Percentiles rank a stretch among this genome's conserved stretches.
These are phyloP conservation scores for Pichia phayaonensis DNA, from an alignment of 805 yeast species.

Conservation along the genomic window DNA sequence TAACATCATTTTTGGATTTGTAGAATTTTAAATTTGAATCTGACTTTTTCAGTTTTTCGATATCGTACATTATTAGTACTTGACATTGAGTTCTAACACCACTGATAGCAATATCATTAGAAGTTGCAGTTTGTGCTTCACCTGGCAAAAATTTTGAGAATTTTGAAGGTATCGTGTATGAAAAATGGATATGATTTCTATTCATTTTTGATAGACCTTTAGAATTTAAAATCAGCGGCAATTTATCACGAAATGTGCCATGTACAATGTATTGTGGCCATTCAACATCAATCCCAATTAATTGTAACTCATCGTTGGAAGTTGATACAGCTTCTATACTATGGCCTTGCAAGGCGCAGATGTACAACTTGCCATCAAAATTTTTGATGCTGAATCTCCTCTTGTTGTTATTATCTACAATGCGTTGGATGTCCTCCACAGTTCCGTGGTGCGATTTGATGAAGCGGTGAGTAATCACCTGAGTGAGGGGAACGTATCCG, in stretches of 20 bases:
- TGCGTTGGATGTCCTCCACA: conserved; percentile 45
- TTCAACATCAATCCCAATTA: conserved; percentile 18
- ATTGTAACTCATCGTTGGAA: conserved; percentile 25
- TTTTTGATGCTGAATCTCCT: conserved; percentile 47
- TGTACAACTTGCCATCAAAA: conserved; percentile 16
- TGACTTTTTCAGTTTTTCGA: conserved; percentile 37
- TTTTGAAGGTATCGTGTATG: conserved; percentile 44
- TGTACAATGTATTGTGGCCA: conserved; percentile 60
- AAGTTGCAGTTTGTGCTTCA: not conserved
- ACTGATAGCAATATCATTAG: conserved; percentile 38
- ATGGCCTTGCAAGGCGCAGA: conserved; percentile 96
- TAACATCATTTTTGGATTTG: conserved; percentile 67
- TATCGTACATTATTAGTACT: conserved; percentile 58
- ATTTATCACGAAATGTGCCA: conserved; percentile 57
- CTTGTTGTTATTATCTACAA: conserved; percentile 64
- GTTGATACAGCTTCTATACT: conserved; percentile 43
- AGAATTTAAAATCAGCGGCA: conserved; percentile 38
- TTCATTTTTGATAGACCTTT: conserved; percentile 63
- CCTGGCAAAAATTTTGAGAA: conserved; percentile 12
- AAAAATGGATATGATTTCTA: conserved; percentile 82
- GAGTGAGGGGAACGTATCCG: conserved; percentile 57
- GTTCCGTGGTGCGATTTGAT: conserved; percentile 51
- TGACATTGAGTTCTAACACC: conserved; percentile 63
- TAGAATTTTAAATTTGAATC: conserved; percentile 43
- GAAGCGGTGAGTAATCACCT: conserved; percentile 48